phyloP scores from a whole-genome alignment of 1,139 yeast species.

The Diutina catenulata region DNA sequence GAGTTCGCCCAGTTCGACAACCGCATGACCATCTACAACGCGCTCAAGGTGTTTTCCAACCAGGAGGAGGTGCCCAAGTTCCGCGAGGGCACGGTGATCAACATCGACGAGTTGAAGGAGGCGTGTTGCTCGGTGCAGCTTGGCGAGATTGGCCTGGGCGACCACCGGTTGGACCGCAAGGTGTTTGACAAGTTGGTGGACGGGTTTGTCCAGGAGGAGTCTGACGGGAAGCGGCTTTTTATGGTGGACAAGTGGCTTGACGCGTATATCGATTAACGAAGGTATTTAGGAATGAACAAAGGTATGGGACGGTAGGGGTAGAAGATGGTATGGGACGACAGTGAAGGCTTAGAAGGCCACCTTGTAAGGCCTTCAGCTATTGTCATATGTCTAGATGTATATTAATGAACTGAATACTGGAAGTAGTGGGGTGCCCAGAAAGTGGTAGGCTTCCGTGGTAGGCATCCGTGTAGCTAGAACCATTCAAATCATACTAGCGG shows the following conservation, averaged over 20 bases:
- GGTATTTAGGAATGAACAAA: too few species aligned
- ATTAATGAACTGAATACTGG: too few species aligned
- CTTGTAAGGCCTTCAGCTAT: too few species aligned
- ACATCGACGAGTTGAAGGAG: conserved; percentile 37
- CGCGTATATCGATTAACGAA: conserved; percentile 30
- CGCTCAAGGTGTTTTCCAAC: conserved; percentile 44
- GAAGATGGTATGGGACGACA: too few species aligned
- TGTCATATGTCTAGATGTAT: too few species aligned
- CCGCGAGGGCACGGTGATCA: conserved; percentile 23
- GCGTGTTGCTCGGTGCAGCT: conserved; percentile 35
- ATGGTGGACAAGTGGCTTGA: conserved; percentile 51
- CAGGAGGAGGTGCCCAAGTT: conserved; percentile 9
- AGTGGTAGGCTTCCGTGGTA: too few species aligned
- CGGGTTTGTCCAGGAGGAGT: conserved; percentile 46
- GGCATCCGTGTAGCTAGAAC: too few species aligned
- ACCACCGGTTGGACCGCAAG: conserved; percentile 38
- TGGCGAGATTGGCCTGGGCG: conserved; percentile 33
- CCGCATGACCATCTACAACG: conserved; percentile 45
- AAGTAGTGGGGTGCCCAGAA: too few species aligned
- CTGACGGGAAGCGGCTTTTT: conserved; percentile 45
- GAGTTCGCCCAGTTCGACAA: conserved; percentile 50
- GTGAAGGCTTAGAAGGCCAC: too few species aligned
- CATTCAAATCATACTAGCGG: too few species aligned
- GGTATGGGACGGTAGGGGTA: too few species aligned
- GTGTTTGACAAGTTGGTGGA: conserved; percentile 41